Conservation (phyloP, 2,329 filamentous ascomycete species). For the Stagonosporopsis vannaccii region DNA sequence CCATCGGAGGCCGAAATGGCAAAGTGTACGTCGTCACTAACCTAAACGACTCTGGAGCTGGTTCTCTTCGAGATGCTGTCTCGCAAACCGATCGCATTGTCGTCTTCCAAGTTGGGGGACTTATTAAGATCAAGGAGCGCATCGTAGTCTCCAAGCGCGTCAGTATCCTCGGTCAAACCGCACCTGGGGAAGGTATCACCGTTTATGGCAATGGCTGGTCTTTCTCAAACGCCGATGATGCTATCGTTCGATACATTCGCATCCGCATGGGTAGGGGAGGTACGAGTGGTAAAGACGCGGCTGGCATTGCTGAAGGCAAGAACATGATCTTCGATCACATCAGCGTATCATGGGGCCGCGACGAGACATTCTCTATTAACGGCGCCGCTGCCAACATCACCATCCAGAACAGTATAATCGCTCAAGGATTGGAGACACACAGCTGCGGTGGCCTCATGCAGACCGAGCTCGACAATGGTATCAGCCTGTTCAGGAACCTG, state of each 20-base stretch:
- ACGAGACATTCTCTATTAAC: constrained; percentile 63
- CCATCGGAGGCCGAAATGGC: constrained; percentile 57
- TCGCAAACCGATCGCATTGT: constrained; percentile 58
- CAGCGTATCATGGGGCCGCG: constrained; percentile 62
- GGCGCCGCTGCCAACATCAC: constrained; percentile 59
- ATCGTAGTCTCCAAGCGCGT: constrained; percentile 59
- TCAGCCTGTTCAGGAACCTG: constrained; percentile 62
- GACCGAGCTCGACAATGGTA: constrained; percentile 54
- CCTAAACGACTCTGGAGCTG: constrained; percentile 57
- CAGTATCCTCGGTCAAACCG: constrained; percentile 61
- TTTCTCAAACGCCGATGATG: constrained; percentile 60
- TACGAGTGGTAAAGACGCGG: constrained; percentile 61
- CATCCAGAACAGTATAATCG: constrained; percentile 62
- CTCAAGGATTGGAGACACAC: constrained; percentile 62
- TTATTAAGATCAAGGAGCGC: constrained; percentile 57
- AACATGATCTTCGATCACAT: constrained; percentile 66
- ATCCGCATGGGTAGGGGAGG: constrained; percentile 63
- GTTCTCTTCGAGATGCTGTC: constrained; percentile 61
- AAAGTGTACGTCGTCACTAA: constrained; percentile 60
- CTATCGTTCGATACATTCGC: constrained; percentile 63
- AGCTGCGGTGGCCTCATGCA: constrained; percentile 62
- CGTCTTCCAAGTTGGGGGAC: constrained; percentile 59
- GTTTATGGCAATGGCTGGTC: constrained; percentile 64
- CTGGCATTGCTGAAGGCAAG: constrained; percentile 60
- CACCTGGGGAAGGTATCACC: constrained; percentile 59